Evolutionary conservation across 139 green algal species (phyloP).

Genomic region (Picochlorum sp.): DNA sequence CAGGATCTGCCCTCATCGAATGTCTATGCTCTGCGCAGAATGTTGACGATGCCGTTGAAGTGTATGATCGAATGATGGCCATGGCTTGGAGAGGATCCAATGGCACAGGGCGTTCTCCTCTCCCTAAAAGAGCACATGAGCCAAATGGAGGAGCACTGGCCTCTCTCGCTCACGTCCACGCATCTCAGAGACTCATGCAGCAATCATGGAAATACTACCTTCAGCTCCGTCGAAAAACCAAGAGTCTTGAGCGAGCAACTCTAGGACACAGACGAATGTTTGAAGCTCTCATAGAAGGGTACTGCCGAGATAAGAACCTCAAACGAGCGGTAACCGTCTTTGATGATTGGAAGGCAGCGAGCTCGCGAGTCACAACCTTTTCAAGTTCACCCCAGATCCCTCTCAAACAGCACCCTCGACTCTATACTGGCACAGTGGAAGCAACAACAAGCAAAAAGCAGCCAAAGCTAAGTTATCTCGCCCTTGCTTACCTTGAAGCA

Average conservation of each 20-base stretch:
- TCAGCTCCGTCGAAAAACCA: slow-evolving; percentile 23
- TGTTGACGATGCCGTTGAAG: slow-evolving; percentile 23
- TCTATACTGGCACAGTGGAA: too few species aligned
- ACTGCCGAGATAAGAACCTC: slow-evolving; percentile 24
- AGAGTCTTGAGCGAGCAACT: slow-evolving; percentile 8
- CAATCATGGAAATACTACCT: slow-evolving; percentile 31
- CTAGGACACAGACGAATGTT: slow-evolving; percentile 34
- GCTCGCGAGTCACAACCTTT: background rate
- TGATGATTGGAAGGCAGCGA: slow-evolving; percentile 48
- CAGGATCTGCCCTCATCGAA: slow-evolving; percentile 43
- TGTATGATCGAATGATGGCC: slow-evolving; percentile 39
- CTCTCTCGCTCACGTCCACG: slow-evolving; percentile 27
- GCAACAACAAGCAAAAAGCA: background rate
- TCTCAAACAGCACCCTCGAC: too few species aligned
- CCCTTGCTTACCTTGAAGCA: slow-evolving; percentile 43
- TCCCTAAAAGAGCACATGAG: slow-evolving; percentile 27
- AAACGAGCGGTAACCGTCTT: slow-evolving; percentile 39
- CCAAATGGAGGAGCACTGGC: slow-evolving; percentile 27
- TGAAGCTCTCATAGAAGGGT: slow-evolving; percentile 38
- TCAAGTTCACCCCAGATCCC: too few species aligned
- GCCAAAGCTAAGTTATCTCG: slow-evolving; percentile 35
- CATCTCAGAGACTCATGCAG: slow-evolving; percentile 14
- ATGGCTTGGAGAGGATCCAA: slow-evolving; percentile 8
- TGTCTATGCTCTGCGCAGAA: slow-evolving; percentile 36
- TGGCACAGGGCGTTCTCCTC: background rate